Conservation (phyloP, 176 grass and related monocot species). For the Canna indica region DNA sequence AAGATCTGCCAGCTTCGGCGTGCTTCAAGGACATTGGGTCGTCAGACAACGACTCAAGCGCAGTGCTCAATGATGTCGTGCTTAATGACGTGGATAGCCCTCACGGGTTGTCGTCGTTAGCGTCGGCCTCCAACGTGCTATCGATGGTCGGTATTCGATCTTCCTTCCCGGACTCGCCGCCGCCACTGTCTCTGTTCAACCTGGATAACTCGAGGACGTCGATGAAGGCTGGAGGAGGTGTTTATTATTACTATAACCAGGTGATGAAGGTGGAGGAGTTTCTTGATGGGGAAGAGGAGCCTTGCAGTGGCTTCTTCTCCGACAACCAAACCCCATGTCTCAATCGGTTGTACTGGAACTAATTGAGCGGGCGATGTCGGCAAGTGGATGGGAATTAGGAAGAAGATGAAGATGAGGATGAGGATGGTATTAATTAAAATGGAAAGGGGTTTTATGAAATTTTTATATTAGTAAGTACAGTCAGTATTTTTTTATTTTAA, state of each 20-base stretch:
- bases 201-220: too few species aligned
- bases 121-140: background rate
- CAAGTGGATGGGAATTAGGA: too few species aligned
- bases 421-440: too few species aligned
- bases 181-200: too few species aligned
- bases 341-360: constrained; percentile 39
- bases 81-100: constrained; percentile 17
- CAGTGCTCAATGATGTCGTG: constrained; percentile 39
- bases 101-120: background rate
- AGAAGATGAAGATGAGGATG: too few species aligned
- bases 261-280: too few species aligned
- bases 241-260: too few species aligned
- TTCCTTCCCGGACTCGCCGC: background rate
- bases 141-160: background rate
- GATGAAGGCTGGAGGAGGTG: too few species aligned
- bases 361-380: constrained; percentile 4
- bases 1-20: constrained; percentile 6
- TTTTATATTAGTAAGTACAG: too few species aligned
- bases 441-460: too few species aligned
- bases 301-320: constrained; percentile 57
- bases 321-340: constrained; percentile 44
- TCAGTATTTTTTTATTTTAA: too few species aligned
- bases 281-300: constrained; percentile 30
- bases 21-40: constrained; percentile 30
- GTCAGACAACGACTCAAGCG: constrained; percentile 60